These are phyloP conservation scores for Davidsoniella virescens DNA, from an alignment of 2,329 filamentous ascomycete species.

Conservation along the genomic window DNA sequence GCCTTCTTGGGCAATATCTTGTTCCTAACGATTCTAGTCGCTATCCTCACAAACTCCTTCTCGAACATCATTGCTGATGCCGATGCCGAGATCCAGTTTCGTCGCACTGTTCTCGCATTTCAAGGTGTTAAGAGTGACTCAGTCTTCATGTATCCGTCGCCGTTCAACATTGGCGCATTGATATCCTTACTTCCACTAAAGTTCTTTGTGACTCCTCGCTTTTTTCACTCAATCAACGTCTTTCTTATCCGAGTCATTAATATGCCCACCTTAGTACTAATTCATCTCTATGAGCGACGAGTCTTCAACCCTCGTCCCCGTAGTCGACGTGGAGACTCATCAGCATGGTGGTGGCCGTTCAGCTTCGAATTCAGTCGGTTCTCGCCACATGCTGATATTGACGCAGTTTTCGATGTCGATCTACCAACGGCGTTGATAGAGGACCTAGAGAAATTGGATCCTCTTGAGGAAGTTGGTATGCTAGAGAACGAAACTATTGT, in stretches of 20 bases:
- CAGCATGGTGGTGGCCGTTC: constrained; percentile 13
- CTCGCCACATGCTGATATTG: constrained; percentile 43
- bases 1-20: constrained; percentile 61
- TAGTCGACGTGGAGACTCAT: not conserved
- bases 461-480: constrained; percentile 21
- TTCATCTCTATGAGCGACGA: constrained; percentile 44
- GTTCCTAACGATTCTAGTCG: constrained; percentile 58
- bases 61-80: constrained; percentile 53
- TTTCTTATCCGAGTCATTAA: constrained; percentile 47
- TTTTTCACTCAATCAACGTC: constrained; percentile 59
- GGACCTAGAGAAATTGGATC: constrained; percentile 22
- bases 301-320: constrained; percentile 21
- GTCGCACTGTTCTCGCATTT: constrained; percentile 54
- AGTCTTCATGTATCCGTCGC: constrained; percentile 52
- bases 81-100: constrained; percentile 54
- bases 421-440: constrained; percentile 29
- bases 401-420: constrained; percentile 42
- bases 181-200: constrained; percentile 48
- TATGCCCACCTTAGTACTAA: constrained; percentile 42
- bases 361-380: constrained; percentile 31
- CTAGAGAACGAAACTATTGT: constrained; percentile 21
- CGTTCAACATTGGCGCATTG: constrained; percentile 53
- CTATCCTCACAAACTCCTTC: constrained; percentile 58
- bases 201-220: constrained; percentile 40
- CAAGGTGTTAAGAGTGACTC: constrained; percentile 60